Base-by-base conservation (phyloP, 2,329 filamentous ascomycete species). In the Phaeosphaeria sp. region DNA sequence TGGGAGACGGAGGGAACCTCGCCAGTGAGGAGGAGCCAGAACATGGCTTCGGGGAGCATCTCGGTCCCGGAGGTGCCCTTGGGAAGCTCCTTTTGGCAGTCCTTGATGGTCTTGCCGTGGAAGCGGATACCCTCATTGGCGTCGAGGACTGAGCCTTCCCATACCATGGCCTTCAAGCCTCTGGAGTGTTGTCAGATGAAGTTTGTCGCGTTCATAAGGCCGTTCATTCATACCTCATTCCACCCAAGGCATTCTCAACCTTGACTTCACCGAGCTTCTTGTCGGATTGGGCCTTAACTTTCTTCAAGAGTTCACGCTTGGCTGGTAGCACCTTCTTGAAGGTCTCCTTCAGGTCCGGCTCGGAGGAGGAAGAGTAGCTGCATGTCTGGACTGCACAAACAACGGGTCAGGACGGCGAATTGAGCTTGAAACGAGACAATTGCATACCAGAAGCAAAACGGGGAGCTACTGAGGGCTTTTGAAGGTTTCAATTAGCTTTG, bases 11-110 rank as follows among this genome's bases (percentile, higher is more conserved):
- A 91, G 22, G 95, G 95, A 21, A 98, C 91, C 79, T 96, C 86
- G 58, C 95, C 95, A 9, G 95, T 99, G 68, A 99, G 84, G 50
- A 99, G 88, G 43, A 98, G 88, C 95, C 95, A 99, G 86, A 99
- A 99, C 95, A 99, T 99, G 79, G 94, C 89, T 81, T 99, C 95
- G 48, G 95, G 95, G 13, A 98, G 87, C 95, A 98, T 99, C 82
- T 98, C 94, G 6, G 92, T 96, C 71, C 94, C 92, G 2, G 91
- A 87, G 58, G 86, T 92, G 67, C 94, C 95, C 84, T 97, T 98
- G 76, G 95, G 93, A 17, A 98, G 88, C 78, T 93, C 90, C 67
- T 89, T 87, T 77, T 98, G 95, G 83, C 95, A 99, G 76, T 99
- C 94, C 82, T 96, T 96, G 84, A 99, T 99, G 64, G 93, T 97